Evolutionary conservation across 352 stramenopile genomes (phyloP), one percentile per base, ranked within the genome.

Genomic region (Phytopythium mirpurense): DNA sequence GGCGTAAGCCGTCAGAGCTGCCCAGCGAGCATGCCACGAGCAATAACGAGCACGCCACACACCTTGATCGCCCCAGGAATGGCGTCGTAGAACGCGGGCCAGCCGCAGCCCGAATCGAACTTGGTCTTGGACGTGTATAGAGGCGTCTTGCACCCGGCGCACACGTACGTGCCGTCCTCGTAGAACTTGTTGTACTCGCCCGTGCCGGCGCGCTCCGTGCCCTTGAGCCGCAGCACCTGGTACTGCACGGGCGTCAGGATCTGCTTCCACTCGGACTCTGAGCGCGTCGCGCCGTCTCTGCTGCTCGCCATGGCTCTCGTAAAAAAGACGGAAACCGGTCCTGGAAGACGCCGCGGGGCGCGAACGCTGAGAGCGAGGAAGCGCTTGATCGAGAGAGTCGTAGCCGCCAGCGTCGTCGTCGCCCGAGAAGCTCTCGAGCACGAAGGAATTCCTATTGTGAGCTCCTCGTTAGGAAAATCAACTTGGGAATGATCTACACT

Each of bases 131-230:
- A 93, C 59, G 72, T 93, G 70, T 96, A 96, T 40, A 96, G 53
- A 37, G 86, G 84, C 15, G 79, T 78, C 63, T 92, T 91, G 68
- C 88, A 96, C 35, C 81, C 86, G 9, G 84, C 83, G 59, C 88
- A 96, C 2, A 90, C 69, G 70, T 95, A 96, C 51, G 86, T 87
- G 50, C 88, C 88, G 18, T 88, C 69, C 24, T 93, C 67, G 51
- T 84, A 81, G 67, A 88, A 70, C 61, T 96, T 95, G 73, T 95
- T 90, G 71, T 95, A 96, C 70, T 91, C 75, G 64, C 87, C 88
- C 38, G 83, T 96, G 44, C 82, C 83, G 9, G 83, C 70, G 51
- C 79, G 85, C 74, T 97, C 89, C 41, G 88, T 96, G 48, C 86
- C 87, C 60, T 97, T 97, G 48, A 93, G 75, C 19, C 89, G 85